Evolutionary conservation across 768 basidiomycete species (phyloP), one percentile per base, ranked within the genome.

Genomic region (Favolaschia claudopus): DNA sequence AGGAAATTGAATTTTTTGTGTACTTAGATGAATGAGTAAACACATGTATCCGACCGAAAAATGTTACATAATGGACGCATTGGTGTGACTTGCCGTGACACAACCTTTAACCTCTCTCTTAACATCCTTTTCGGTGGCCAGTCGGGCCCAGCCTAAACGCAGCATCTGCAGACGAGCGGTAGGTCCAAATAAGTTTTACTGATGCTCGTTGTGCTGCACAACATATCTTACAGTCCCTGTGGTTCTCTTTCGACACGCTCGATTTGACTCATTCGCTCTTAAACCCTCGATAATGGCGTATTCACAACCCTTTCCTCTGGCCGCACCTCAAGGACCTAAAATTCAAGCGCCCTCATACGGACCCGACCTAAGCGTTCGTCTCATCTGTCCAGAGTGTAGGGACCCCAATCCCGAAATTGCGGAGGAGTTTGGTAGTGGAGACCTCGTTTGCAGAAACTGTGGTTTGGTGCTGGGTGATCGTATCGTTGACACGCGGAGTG

Each of bases 351-450:
- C 80, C 29, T 84, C 83, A 19, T 93, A 82, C 72, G 91, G 89
- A 27, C 92, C 92, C 32, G 93, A 95, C 75, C 82, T 95, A 56
- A 87, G 91, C 46, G 90, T 95, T 64, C 91, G 93, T 43, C 87
- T 95, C 68, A 92, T 96, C 66, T 99, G 96, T 72, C 96, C 95
- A 20, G 96, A 99, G 69, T 98, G 96, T 80, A 83, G 91, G 76
- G 92, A 93, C 70, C 92, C 93, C 55, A 92, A 92, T 69, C 95
- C 95, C 14, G 89, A 95, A 65, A 96, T 99, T 71, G 85, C 95
- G 69, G 97, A 99, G 81, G 95, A 99, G 80, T 99, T 96, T 77
- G 92, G 93, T 70, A 92, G 92, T 66, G 97, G 97, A 69, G 97
- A 99, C 78, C 87, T 99, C 72, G 97, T 99, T 66, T 95, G 96